Conservation (phyloP, 495 filamentous ascomycete species). For the Penicillium samsonianum region DNA sequence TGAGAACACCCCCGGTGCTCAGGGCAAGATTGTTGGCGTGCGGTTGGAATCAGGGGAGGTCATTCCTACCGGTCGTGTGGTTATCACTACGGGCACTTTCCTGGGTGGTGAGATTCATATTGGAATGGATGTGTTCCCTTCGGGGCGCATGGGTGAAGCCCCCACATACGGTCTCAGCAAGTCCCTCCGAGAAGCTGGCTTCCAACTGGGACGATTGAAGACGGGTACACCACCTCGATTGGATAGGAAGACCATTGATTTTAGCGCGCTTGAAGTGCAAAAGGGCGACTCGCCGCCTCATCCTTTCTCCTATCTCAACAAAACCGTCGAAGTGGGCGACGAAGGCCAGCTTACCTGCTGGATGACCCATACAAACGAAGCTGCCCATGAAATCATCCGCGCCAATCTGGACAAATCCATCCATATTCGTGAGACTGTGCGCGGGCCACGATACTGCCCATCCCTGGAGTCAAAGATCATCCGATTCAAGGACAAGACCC, state of each 20-base stretch:
- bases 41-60: constrained; percentile 87
- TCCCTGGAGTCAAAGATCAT: constrained; percentile 95
- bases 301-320: constrained; percentile 91
- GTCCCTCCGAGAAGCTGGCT: constrained; percentile 85
- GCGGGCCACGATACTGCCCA: constrained; percentile 92
- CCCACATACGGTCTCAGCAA: constrained; percentile 93
- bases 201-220: constrained; percentile 87
- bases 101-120: constrained; percentile 97
- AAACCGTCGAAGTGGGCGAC: constrained; percentile 69
- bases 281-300: constrained; percentile 79
- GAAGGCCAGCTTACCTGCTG: constrained; percentile 74
- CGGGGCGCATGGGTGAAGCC: constrained; percentile 91
- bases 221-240: constrained; percentile 93
- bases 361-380: constrained; percentile 80
- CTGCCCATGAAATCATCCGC: constrained; percentile 80
- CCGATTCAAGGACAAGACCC: constrained; percentile 74
- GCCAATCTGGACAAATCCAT: constrained; percentile 88
- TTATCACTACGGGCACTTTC: constrained; percentile 97
- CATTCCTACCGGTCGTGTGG: constrained; percentile 73
- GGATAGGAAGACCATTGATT: constrained; percentile 81
- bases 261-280: constrained; percentile 67
- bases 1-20: constrained; percentile 49
- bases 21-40: constrained; percentile 81
- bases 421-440: constrained; percentile 94
- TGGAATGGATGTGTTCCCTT: constrained; percentile 77